A percentile compares a stretch with the other conserved stretches of the same genome.
These are phyloP conservation scores for Tricharina praecox DNA, from an alignment of 495 filamentous ascomycete genomes.

Conservation along the genomic window DNA sequence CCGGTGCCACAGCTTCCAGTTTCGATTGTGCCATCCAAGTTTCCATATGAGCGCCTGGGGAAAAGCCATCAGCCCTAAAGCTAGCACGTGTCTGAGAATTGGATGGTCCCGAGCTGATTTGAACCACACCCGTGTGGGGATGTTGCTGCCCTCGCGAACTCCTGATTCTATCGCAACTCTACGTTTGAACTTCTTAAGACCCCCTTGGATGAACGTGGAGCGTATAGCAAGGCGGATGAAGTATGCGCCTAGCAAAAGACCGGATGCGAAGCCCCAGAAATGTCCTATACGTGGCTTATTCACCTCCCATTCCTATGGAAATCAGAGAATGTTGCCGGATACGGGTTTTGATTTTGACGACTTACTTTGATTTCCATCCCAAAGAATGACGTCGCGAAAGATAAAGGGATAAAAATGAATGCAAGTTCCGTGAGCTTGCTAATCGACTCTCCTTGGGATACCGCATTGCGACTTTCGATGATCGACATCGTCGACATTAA, in stretches of 20 bases:
- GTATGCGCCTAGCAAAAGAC: not conserved
- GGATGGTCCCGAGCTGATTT: not conserved
- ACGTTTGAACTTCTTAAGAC: not conserved
- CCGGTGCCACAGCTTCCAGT: not conserved
- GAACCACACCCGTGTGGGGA: not conserved
- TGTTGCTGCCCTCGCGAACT: not conserved
- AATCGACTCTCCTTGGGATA: conserved; percentile 24
- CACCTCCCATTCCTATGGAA: not conserved
- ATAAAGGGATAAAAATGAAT: conserved; percentile 25
- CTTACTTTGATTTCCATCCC: conserved; percentile 22
- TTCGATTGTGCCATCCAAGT: not conserved
- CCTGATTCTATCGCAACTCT: not conserved
- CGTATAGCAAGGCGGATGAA: not conserved
- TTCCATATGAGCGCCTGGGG: not conserved
- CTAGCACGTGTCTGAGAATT: not conserved
- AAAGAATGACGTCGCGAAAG: conserved; percentile 20
- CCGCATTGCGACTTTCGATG: conserved; percentile 19
- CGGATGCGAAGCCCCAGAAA: not conserved
- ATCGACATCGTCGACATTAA: conserved; percentile 23
- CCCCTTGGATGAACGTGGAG: not conserved
- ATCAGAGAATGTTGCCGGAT: not conserved
- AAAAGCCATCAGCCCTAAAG: not conserved
- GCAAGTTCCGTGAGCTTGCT: conserved; percentile 24
- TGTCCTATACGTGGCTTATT: not conserved
- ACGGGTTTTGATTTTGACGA: not conserved